A percentile compares a stretch with the other conserved stretches of the same genome.
phyloP scores from a whole-genome alignment of 2,329 filamentous ascomycete genomes.

The Colletotrichum plurivorum region DNA sequence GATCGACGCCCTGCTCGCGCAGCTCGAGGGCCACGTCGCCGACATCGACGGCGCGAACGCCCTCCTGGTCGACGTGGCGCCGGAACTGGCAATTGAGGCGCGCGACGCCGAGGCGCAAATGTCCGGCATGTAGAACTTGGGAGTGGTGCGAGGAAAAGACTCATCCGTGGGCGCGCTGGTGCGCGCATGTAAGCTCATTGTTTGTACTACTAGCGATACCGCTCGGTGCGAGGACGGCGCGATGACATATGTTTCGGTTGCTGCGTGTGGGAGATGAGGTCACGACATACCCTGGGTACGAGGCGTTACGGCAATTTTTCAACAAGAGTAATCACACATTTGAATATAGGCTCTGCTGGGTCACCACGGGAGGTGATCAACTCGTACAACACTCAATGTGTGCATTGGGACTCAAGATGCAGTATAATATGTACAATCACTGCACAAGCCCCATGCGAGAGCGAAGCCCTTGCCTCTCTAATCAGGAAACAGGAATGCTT shows the following conservation, averaged over 20 bases:
- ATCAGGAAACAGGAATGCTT: not conserved
- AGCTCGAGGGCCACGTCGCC: constrained; percentile 65
- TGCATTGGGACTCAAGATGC: not conserved
- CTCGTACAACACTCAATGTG: not conserved
- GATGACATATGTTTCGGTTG: not conserved
- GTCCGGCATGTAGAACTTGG: constrained; percentile 39
- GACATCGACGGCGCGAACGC: constrained; percentile 69
- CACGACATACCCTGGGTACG: constrained; percentile 14
- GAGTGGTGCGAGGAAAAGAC: not conserved
- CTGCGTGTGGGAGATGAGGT: not conserved
- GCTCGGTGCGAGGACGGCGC: not conserved
- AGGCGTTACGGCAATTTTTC: constrained; percentile 5
- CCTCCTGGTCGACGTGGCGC: constrained; percentile 62
- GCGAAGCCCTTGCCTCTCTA: not conserved
- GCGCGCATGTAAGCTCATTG: not conserved
- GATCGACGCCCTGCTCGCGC: constrained; percentile 64
- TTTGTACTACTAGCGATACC: not conserved
- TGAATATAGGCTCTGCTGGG: too few species aligned
- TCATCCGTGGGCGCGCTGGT: not conserved
- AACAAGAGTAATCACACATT: not conserved
- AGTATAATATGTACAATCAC: constrained; percentile 12
- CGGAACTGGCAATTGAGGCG: constrained; percentile 65
- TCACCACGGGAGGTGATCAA: not conserved
- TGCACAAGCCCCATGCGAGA: not conserved
- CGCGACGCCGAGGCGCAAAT: constrained; percentile 60